phyloP scores from a whole-genome alignment of 805 yeast genomes.

The Myxozyma lipomycoides region DNA sequence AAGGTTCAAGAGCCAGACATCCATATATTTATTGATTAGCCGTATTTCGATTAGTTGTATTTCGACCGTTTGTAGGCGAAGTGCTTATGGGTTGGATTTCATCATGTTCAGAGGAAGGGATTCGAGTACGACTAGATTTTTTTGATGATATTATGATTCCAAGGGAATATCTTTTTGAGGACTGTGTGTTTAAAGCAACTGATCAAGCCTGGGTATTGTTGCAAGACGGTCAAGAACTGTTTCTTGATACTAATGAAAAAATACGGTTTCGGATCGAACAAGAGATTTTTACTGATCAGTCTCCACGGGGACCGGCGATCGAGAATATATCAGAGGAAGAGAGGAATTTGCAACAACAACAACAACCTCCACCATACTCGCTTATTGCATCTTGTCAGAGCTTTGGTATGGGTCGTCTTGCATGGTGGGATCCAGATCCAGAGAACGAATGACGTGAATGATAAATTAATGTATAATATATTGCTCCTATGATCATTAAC shows the following conservation, averaged over 20 bases:
- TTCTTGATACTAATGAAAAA: conserved; percentile 84
- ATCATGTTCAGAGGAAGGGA: conserved; percentile 81
- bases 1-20: background rate
- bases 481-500: too few species aligned
- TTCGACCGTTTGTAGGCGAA: conserved; percentile 94
- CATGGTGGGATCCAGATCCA: conserved; percentile 92
- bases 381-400: conserved; percentile 86
- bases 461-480: background rate
- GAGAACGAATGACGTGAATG: background rate
- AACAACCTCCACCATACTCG: conserved; percentile 68
- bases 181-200: conserved; percentile 55
- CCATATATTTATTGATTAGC: conserved; percentile 37
- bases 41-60: conserved; percentile 69
- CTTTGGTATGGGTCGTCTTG: conserved; percentile 93
- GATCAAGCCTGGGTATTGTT: conserved; percentile 90
- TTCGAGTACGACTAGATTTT: conserved; percentile 76
- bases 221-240: conserved; percentile 65
- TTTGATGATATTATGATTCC: conserved; percentile 93
- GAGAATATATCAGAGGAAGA: conserved; percentile 24
- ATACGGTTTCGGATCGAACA: conserved; percentile 88
- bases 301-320: conserved; percentile 60
- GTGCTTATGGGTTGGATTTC: conserved; percentile 89
- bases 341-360: conserved; percentile 24
- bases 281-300: conserved; percentile 76
- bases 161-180: conserved; percentile 72